Percentiles rank a stretch among this genome's conserved stretches.
phyloP scores from a whole-genome alignment of 179 eudicot species.

The Silene coronaria region DNA sequence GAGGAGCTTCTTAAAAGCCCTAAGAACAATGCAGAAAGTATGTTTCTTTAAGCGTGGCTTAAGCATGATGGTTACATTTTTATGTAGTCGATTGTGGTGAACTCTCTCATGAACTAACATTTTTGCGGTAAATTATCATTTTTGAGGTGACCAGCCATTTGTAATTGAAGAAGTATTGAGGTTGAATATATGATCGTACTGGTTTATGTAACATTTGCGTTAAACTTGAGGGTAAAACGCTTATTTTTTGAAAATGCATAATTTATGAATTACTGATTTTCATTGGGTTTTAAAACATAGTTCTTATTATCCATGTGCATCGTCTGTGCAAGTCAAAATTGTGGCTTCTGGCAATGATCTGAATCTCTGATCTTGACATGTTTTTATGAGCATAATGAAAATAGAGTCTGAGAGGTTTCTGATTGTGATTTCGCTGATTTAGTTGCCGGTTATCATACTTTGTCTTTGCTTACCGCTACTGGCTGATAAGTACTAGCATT shows the following conservation, averaged over 20 bases:
- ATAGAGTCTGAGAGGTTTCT: not conserved
- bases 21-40: conserved; percentile 40
- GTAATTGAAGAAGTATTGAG: not conserved
- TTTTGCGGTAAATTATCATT: not conserved
- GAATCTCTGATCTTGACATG: not conserved
- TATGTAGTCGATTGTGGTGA: not conserved
- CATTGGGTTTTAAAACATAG: not conserved
- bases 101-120: not conserved
- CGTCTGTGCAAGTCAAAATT: not conserved
- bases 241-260: not conserved
- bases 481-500: not conserved
- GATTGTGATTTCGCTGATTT: not conserved
- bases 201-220: not conserved
- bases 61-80: not conserved
- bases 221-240: not conserved
- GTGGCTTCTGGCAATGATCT: not conserved
- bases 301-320: not conserved
- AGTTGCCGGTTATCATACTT: not conserved
- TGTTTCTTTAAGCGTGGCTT: conserved; percentile 15
- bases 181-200: not conserved
- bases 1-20: conserved; percentile 56
- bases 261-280: not conserved
- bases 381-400: not conserved
- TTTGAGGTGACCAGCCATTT: not conserved
- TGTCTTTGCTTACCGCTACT: not conserved